A percentile compares a stretch with the other conserved stretches of the same genome.
Evolutionary conservation across 2,329 filamentous ascomycete genomes (phyloP).

Genomic region (Pseudogymnoascus pannorum): DNA sequence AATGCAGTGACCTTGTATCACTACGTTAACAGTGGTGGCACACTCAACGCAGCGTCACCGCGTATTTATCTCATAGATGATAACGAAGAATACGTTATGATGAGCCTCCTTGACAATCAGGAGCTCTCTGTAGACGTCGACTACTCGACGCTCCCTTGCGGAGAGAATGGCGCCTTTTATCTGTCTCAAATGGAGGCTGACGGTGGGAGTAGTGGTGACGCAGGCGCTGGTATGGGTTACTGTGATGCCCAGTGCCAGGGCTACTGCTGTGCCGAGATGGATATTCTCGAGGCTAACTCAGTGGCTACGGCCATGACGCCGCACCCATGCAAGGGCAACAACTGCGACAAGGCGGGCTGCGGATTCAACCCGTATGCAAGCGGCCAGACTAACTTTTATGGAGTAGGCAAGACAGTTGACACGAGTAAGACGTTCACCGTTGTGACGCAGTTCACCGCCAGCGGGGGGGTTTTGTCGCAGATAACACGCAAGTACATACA

Average conservation of each 20-base stretch:
- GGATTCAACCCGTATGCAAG: slow-evolving; percentile 36
- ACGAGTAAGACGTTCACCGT: slow-evolving; percentile 39
- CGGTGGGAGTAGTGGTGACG: slow-evolving; percentile 27
- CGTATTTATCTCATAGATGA: slow-evolving; percentile 35
- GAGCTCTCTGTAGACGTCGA: slow-evolving; percentile 41
- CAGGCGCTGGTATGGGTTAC: slow-evolving; percentile 42
- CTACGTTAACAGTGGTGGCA: slow-evolving; percentile 39
- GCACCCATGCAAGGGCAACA: slow-evolving; percentile 40
- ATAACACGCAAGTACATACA: slow-evolving; percentile 45
- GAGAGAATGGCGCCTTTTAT: slow-evolving; percentile 35
- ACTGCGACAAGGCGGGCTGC: slow-evolving; percentile 40
- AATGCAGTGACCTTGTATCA: slow-evolving; percentile 33
- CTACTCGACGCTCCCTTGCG: slow-evolving; percentile 33
- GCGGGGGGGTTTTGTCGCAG: slow-evolving; percentile 34
- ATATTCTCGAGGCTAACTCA: slow-evolving; percentile 48
- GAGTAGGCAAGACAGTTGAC: slow-evolving; percentile 30
- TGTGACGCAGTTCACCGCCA: slow-evolving; percentile 46
- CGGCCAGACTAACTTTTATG: slow-evolving; percentile 24
- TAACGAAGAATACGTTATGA: slow-evolving; percentile 37
- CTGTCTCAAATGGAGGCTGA: slow-evolving; percentile 32
- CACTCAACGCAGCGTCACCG: slow-evolving; percentile 29
- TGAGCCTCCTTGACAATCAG: slow-evolving; percentile 35
- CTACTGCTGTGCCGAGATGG: slow-evolving; percentile 47
- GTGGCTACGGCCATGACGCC: slow-evolving; percentile 39
- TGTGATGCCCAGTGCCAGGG: slow-evolving; percentile 37